Evolutionary conservation across 2,329 filamentous ascomycete species (phyloP), one percentile per base, ranked within the genome.

Genomic region (Mycogone perniciosa): DNA sequence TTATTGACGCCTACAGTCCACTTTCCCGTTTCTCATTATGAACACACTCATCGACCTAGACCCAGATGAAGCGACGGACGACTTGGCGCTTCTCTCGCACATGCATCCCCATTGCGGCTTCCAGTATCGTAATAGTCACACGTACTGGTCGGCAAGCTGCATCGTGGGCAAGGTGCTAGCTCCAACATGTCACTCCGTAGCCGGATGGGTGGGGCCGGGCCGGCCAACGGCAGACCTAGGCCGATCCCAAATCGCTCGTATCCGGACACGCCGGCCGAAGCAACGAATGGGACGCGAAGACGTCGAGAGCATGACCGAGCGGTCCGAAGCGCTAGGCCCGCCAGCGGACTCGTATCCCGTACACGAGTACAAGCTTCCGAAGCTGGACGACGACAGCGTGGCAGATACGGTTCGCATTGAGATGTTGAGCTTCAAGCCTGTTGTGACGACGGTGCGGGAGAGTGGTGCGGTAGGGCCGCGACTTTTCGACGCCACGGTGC

Each of bases 131-230:
- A 77, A 73, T 59, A 84, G 82, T 51, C 85, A 85, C 62, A 89
- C 86, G 1, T 90, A 89, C 71, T 90, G 86, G 86, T 82, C 85
- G 3, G 79, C 82, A 9, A 74, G 77, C 20, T 86, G 79, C 58
- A 86, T 89, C 51, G 82, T 90, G 2, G 86, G 86, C 35, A 89
- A 88, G 62, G 86, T 90, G 3, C 72, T 90, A 6, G 85, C 82
- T 37, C 82, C 85, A 27, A 88, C 85, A 0, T 88, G 86, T 58
- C 80, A 77, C 56, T 78, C 85, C 49, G 76, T 87, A 20, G 85
- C 80, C 40, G 86, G 86, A 27, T 90, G 86, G 86, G 73, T 89
- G 37, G 86, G 86, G 0, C 86, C 86, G 2, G 85, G 83, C 31
- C 77, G 83, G 6, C 84, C 84, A 26, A 85, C 84, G 2, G 70